These are phyloP conservation scores for Cytospora piceicola DNA, from an alignment of 2,329 filamentous ascomycete genomes.

Conservation along the genomic window DNA sequence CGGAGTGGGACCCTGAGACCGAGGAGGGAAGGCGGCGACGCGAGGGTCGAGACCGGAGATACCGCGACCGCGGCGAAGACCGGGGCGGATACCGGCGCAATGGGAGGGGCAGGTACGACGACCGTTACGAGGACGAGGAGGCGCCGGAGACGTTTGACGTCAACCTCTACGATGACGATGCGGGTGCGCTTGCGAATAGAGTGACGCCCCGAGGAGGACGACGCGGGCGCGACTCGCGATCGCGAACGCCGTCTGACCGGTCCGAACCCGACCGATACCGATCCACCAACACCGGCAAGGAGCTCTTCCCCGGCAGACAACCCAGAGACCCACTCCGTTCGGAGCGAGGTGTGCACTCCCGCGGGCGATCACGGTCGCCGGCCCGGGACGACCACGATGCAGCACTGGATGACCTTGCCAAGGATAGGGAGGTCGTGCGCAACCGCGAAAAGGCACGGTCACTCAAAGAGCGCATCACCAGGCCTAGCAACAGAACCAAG, in stretches of 20 bases:
- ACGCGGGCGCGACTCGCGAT: conserved; percentile 26
- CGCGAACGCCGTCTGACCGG: conserved; percentile 27
- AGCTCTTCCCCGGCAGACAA: conserved; percentile 61
- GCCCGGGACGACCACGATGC: conserved; percentile 47
- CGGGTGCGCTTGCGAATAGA: conserved; percentile 42
- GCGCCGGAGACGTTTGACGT: conserved; percentile 62
- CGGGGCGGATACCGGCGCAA: conserved; percentile 47
- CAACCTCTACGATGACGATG: conserved; percentile 81
- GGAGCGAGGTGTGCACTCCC: conserved; percentile 39
- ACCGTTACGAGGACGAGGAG: conserved; percentile 65
- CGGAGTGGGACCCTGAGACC: conserved; percentile 83
- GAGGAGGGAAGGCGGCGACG: conserved; percentile 51
- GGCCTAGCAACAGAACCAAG: conserved; percentile 50
- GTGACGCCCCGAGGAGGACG: conserved; percentile 6
- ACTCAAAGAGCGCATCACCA: conserved; percentile 48
- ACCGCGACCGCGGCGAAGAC: conserved; percentile 50
- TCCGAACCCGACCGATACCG: conserved; percentile 36
- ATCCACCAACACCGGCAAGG: conserved; percentile 56
- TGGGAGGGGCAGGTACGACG: conserved; percentile 56
- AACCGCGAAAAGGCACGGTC: conserved; percentile 51
- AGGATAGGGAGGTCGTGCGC: conserved; percentile 37
- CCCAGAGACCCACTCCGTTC: conserved; percentile 32
- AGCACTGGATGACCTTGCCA: conserved; percentile 37
- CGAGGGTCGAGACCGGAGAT: conserved; percentile 59
- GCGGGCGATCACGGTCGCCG: conserved; percentile 59